Evolutionary conservation across 352 stramenopile species (phyloP), one percentile per base, ranked within the genome.

Genomic region (Globisporangium nunn): DNA sequence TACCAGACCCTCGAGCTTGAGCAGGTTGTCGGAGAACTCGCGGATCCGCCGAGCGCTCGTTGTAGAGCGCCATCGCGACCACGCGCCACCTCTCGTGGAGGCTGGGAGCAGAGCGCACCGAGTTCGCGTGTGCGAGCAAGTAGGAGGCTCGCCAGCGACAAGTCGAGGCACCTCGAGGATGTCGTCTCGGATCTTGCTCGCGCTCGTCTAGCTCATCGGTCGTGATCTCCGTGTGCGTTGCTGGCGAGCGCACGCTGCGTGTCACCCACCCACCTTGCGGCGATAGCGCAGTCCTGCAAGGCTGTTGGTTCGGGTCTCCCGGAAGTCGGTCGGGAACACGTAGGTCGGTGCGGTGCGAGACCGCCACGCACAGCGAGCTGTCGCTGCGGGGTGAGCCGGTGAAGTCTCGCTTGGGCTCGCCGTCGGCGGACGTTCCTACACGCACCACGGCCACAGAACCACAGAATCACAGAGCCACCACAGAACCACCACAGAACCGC

Each of bases 291-390:
- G 17, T 12, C 33, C 44, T 59, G 63, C 30, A 74, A n/a, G n/a
- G n/a, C n/a, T n/a, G n/a, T n/a, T n/a, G n/a, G n/a, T n/a, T n/a
- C n/a, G n/a, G n/a, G n/a, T n/a, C n/a, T n/a, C n/a, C n/a, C n/a
- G n/a, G n/a, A n/a, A n/a, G 51, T 4, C 44, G 15, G 2, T 37
- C 4, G 4, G 59, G 58, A 15, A 77, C 35, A 17, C 11, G 23
- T 1, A 77, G 57, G 1, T 47, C 52, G 1, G 56, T 43, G 50
- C 62, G 74, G 33, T 74, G 65, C 31, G 55, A 58, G 37, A 74
- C 46, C 14, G 29, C 45, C 17, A 74, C 40, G 12, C 63, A 40
- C 14, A 57, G 45, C 1, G 67, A 39, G 2, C 18, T 54, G n/a
- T 52, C 40, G 4, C 56, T 50, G 35, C 44, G 10, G 68, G 40